A percentile compares a stretch with the other conserved stretches of the same genome.
Evolutionary conservation across 306 rosid species (phyloP).

Genomic region (Senna siamea): DNA sequence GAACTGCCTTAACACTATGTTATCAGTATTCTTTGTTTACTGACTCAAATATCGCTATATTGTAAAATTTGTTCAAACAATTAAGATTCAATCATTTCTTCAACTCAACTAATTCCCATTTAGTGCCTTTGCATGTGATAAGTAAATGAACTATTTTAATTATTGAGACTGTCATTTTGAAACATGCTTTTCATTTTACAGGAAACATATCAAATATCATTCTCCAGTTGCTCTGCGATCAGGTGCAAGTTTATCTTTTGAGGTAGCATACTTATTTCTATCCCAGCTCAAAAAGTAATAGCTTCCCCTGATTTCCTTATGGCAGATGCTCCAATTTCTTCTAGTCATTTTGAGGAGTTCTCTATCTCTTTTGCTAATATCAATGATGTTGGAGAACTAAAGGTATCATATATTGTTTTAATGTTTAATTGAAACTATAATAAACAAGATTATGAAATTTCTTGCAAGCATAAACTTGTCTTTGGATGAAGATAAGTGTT

Average conservation of each 20-base stretch:
- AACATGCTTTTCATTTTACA: conserved; percentile 41
- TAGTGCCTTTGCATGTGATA: neutral
- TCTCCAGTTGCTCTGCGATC: conserved; percentile 53
- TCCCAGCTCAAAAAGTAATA: neutral
- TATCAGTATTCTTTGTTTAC: conserved; percentile 8
- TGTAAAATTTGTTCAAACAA: too few species aligned
- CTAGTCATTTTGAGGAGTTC: conserved; percentile 60
- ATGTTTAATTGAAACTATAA: conserved; percentile 18
- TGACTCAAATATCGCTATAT: conserved; percentile 11
- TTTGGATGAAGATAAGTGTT: conserved; percentile 22
- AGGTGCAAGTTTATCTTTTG: conserved; percentile 51
- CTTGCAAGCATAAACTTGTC: conserved; percentile 11
- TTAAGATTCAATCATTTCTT: neutral
- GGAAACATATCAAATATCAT: conserved; percentile 45
- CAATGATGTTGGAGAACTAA: conserved; percentile 53
- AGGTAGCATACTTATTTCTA: conserved; percentile 2
- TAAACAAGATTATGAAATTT: conserved; percentile 19
- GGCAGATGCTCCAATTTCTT: conserved; percentile 55
- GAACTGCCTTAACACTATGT: neutral
- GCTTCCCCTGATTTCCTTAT: conserved; percentile 18
- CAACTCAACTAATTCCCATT: conserved; percentile 1
- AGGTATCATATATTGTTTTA: conserved; percentile 51
- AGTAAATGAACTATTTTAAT: conserved; percentile 19
- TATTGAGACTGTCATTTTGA: conserved; percentile 15
- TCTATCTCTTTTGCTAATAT: conserved; percentile 48